phyloP scores from a whole-genome alignment of 306 rosid species.

The Cicer pinnatifidum region DNA sequence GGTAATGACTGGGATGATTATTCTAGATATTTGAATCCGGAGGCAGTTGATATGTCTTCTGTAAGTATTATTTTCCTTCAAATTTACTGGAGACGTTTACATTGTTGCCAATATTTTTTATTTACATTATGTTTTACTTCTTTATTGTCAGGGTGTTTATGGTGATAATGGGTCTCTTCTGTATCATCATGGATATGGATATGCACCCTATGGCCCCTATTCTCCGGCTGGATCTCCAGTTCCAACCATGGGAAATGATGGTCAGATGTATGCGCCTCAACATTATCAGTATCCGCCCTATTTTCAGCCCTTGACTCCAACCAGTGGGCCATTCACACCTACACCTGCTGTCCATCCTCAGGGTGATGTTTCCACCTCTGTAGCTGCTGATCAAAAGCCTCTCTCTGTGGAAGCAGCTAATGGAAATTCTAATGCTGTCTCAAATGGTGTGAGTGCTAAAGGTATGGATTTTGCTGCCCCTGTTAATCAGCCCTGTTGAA shows the following conservation, averaged over 20 bases:
- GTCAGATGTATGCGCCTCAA: slow-evolving; percentile 92
- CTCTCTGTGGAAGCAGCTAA: slow-evolving; percentile 65
- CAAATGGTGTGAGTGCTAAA: slow-evolving; percentile 58
- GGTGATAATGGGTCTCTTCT: slow-evolving; percentile 89
- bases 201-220: slow-evolving; percentile 82
- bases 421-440: slow-evolving; percentile 63
- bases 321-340: slow-evolving; percentile 67
- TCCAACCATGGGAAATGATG: slow-evolving; percentile 95
- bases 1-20: slow-evolving; percentile 84
- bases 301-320: slow-evolving; percentile 84
- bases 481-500: slow-evolving; percentile 50
- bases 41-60: slow-evolving; percentile 84
- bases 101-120: background rate
- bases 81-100: background rate
- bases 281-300: slow-evolving; percentile 95
- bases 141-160: slow-evolving; percentile 66
- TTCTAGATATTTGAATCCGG: slow-evolving; percentile 71
- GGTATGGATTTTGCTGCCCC: slow-evolving; percentile 59
- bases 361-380: slow-evolving; percentile 69
- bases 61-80: slow-evolving; percentile 47
- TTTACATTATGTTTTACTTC: background rate
- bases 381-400: slow-evolving; percentile 76
- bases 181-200: slow-evolving; percentile 90
- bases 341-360: slow-evolving; percentile 59
- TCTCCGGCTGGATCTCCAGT: slow-evolving; percentile 94